Percentiles rank a stretch among this genome's conserved stretches.
Conservation (phyloP, 1,284 basidiomycete genomes). For the Rhodotorula sp. region DNA sequence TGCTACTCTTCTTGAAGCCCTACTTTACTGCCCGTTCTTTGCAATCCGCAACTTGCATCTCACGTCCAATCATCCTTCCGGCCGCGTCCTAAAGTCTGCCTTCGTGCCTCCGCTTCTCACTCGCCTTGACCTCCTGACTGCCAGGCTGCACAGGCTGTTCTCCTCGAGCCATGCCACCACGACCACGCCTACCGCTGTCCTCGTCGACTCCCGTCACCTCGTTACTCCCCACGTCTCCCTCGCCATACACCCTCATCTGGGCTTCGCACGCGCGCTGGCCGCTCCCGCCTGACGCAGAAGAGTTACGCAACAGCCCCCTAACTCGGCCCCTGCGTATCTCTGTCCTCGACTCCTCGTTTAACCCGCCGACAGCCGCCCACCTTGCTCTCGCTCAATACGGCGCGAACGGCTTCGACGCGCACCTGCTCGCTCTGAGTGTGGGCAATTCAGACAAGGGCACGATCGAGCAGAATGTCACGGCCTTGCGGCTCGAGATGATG, state of each 20-base stretch:
- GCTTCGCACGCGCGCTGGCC: slow-evolving; percentile 45
- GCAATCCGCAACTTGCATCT: too few relatives aligned
- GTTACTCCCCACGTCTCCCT: slow-evolving; percentile 10
- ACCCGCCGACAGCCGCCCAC: slow-evolving; percentile 88
- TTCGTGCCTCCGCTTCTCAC: neutral
- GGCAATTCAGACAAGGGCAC: slow-evolving; percentile 80
- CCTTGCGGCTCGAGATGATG: slow-evolving; percentile 49
- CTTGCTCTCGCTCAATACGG: slow-evolving; percentile 63
- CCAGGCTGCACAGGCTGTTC: neutral
- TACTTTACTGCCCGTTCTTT: too few relatives aligned
- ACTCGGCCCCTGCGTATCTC: slow-evolving; percentile 48
- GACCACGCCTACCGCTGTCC: slow-evolving; percentile 8
- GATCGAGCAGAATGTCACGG: slow-evolving; percentile 59
- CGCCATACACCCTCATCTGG: slow-evolving; percentile 37
- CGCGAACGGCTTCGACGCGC: slow-evolving; percentile 62
- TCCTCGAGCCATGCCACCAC: neutral
- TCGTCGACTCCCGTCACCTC: neutral
- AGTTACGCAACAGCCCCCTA: neutral
- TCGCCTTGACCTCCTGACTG: neutral
- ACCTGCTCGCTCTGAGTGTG: slow-evolving; percentile 77
- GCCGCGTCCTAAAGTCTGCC: too few relatives aligned
- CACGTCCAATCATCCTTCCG: too few relatives aligned
- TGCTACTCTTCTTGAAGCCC: too few relatives aligned
- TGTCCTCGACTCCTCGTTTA: slow-evolving; percentile 89
- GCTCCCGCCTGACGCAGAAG: neutral